Evolutionary conservation across 2,329 filamentous ascomycete genomes (phyloP).

Genomic region (Leptographium wingfieldii): DNA sequence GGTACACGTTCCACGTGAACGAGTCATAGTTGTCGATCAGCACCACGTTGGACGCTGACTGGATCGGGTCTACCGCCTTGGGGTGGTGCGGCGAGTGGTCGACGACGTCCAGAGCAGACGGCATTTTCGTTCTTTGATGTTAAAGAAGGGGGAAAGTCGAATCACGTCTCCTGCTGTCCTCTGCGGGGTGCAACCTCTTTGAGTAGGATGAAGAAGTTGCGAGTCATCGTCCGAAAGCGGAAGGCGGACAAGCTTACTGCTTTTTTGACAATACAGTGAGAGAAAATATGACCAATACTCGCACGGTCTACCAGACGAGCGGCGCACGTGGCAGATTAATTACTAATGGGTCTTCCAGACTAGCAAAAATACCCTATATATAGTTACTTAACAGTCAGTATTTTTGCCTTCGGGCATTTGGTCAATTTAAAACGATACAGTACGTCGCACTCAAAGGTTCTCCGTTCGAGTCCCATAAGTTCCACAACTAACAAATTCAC

Average conservation of each 20-base stretch:
- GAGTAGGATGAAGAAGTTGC: background rate
- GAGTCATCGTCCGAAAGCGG: background rate
- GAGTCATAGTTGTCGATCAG: constrained; percentile 99
- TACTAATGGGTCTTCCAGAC: too few relatives aligned
- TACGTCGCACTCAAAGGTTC: background rate
- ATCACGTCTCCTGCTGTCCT: background rate
- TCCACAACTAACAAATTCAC: constrained; percentile 3
- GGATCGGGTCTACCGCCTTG: constrained; percentile 56
- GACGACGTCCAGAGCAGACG: constrained; percentile 33
- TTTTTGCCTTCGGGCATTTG: constrained; percentile 17
- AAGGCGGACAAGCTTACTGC: background rate
- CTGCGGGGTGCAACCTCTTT: background rate
- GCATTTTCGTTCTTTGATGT: constrained; percentile 26
- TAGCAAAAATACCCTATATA: too few relatives aligned
- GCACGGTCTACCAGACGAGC: background rate
- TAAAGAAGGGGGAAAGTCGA: background rate
- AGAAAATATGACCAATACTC: background rate
- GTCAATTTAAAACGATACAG: constrained; percentile 18
- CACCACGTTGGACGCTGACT: constrained; percentile 78
- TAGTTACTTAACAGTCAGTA: too few relatives aligned
- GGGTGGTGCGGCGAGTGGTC: constrained; percentile 86
- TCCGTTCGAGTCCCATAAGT: constrained; percentile 6
- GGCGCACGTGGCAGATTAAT: too few relatives aligned
- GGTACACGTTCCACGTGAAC: constrained; percentile 98
- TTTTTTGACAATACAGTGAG: background rate